These are phyloP conservation scores for Globisporangium paddicum DNA, from an alignment of 352 stramenopile genomes.

Conservation along the genomic window DNA sequence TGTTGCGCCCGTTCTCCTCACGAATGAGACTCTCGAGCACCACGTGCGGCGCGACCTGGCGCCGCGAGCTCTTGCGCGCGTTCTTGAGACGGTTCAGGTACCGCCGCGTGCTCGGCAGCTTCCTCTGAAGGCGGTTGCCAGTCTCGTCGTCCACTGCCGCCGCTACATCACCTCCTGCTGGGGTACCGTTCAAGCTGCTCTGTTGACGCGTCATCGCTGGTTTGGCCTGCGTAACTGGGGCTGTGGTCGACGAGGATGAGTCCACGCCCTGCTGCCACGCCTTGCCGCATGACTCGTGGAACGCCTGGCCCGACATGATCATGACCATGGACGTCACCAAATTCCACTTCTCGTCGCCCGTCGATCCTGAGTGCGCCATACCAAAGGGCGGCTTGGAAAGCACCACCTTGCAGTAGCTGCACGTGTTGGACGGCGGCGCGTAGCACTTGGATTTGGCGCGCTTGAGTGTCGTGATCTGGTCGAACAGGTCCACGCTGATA, in stretches of 20 bases:
- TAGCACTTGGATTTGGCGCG: slow-evolving; percentile 69
- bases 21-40: slow-evolving; percentile 78
- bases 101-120: slow-evolving; percentile 72
- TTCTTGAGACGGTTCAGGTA: slow-evolving; percentile 81
- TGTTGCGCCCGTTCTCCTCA: slow-evolving; percentile 74
- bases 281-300: slow-evolving; percentile 85
- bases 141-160: slow-evolving; percentile 39
- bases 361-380: slow-evolving; percentile 69
- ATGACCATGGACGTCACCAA: slow-evolving; percentile 82
- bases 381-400: slow-evolving; percentile 82
- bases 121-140: slow-evolving; percentile 54
- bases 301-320: slow-evolving; percentile 69
- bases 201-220: slow-evolving; percentile 26
- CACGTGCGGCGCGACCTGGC: slow-evolving; percentile 65
- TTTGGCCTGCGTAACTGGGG: slow-evolving; percentile 11
- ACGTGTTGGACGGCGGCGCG: slow-evolving; percentile 67
- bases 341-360: slow-evolving; percentile 77
- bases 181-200: slow-evolving; percentile 29
- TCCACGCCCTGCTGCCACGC: slow-evolving; percentile 81
- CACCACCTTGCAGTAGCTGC: slow-evolving; percentile 75
- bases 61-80: slow-evolving; percentile 51
- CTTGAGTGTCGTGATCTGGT: slow-evolving; percentile 81
- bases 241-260: slow-evolving; percentile 12
- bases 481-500: slow-evolving; percentile 79
- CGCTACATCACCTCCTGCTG: not conserved